A percentile compares a stretch with the other conserved stretches of the same genome.
These are phyloP conservation scores for Pseudogymnoascus sp. DNA, from an alignment of 2,329 filamentous ascomycete species.

Conservation along the genomic window DNA sequence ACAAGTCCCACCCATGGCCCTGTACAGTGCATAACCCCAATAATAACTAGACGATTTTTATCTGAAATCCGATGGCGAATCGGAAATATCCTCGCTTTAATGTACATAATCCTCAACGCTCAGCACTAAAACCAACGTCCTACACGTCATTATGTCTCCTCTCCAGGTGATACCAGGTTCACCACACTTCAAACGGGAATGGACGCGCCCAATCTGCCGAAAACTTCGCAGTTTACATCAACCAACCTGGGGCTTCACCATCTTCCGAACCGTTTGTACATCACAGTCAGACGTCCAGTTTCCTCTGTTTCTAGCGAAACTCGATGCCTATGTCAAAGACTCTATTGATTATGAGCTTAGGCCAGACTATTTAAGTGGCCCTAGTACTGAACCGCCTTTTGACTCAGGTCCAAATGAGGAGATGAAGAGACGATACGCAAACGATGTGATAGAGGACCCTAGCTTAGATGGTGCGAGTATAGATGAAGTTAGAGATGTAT, in stretches of 20 bases:
- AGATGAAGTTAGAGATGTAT: conserved; percentile 6
- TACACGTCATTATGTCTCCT: background rate
- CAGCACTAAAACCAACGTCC: no score
- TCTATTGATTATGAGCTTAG: conserved; percentile 5
- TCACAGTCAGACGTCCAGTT: conserved; percentile 8
- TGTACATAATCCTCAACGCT: no score
- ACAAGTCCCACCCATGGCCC: background rate
- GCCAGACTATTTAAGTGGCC: background rate
- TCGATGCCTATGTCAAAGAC: background rate
- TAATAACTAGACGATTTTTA: background rate
- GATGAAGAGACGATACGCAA: conserved; percentile 8
- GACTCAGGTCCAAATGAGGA: conserved; percentile 5
- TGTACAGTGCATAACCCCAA: background rate
- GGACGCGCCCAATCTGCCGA: background rate
- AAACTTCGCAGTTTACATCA: background rate
- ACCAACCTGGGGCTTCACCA: conserved; percentile 6
- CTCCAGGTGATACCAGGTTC: conserved; percentile 3
- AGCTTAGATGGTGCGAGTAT: background rate
- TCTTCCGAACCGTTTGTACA: conserved; percentile 4
- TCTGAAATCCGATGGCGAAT: no score
- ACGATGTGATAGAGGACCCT: conserved; percentile 7
- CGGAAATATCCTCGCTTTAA: no score
- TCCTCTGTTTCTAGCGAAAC: conserved; percentile 8
- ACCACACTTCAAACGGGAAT: conserved; percentile 1
- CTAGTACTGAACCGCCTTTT: background rate